A percentile compares a stretch with the other conserved stretches of the same genome.
Evolutionary conservation across 116 monocot species (phyloP).

Genomic region (Iris pallida): DNA sequence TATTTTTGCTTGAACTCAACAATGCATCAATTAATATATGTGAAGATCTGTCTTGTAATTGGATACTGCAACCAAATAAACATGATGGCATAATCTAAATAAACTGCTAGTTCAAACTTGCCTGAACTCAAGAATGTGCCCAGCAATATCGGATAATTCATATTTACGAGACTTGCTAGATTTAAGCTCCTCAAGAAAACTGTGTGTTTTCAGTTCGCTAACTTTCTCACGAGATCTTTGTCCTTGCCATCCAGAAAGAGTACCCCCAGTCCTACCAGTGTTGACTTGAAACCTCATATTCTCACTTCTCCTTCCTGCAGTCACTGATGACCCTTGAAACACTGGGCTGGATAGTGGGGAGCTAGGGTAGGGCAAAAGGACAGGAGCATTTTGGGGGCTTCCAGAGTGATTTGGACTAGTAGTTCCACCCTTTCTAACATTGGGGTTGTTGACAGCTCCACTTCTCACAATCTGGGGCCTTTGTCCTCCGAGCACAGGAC

Average conservation of each 20-base stretch:
- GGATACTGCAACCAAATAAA: no score
- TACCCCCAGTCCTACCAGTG: slow-evolving; percentile 33
- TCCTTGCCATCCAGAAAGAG: slow-evolving; percentile 57
- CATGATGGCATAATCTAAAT: no score
- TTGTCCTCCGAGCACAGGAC: slow-evolving; percentile 31
- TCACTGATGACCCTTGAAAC: slow-evolving; percentile 33
- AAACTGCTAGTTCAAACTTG: slow-evolving; percentile 11
- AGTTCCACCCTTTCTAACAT: slow-evolving; percentile 29
- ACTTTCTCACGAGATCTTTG: slow-evolving; percentile 46
- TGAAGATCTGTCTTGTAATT: no score
- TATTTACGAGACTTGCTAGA: slow-evolving; percentile 57
- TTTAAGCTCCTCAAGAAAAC: slow-evolving; percentile 88
- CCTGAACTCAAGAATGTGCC: slow-evolving; percentile 89
- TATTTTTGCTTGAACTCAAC: no score
- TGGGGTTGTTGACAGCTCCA: slow-evolving; percentile 22
- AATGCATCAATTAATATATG: no score
- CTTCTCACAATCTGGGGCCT: slow-evolving; percentile 38
- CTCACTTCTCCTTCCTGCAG: slow-evolving; percentile 47
- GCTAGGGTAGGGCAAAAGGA: slow-evolving; percentile 45
- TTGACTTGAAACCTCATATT: slow-evolving; percentile 27
- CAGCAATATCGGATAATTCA: slow-evolving; percentile 81
- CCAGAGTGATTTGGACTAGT: slow-evolving; percentile 50
- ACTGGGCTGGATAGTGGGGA: slow-evolving; percentile 43
- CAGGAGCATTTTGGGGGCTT: slow-evolving; percentile 33
- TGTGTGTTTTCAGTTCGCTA: slow-evolving; percentile 45